Base-by-base conservation (phyloP, 306 rosid genomes). In the Psophocarpus tetragonolobus region DNA sequence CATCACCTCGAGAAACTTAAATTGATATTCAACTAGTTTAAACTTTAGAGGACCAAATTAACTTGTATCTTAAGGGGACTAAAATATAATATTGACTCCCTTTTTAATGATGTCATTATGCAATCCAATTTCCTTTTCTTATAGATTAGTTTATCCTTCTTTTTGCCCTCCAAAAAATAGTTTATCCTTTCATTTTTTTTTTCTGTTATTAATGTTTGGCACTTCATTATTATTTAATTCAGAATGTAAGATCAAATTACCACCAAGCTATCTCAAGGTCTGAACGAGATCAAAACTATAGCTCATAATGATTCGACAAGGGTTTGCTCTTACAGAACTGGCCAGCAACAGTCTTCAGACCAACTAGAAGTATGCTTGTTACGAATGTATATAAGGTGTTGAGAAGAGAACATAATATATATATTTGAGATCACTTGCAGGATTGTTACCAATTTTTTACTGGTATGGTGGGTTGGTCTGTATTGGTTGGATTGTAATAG, bases 171-270 rank as follows among this genome's bases (percentile, higher is more conserved):
- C n/a, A n/a, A n/a, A n/a, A n/a, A n/a, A n/a, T 35, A 65, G 58
- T 6, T 75, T 67, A 23, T 67, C 18, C 45, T 5, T 47, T 20
- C 13, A 14, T 35, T 66, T 21, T 4, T 36, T 24, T 27, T 14
- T 75, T 39, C 74, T 38, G 0, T 32, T 47, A 66, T 26, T 51
- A 42, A 47, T 50, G 71, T 56, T 18, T 80, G 38, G 33, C 47
- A 30, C 44, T 67, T 58, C 47, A 35, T 77, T 48, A 41, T 66
- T 32, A 30, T 75, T 60, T 53, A 72, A 29, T 74, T 44, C 91
- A 92, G 97, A 74, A 84, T 87, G 97, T 92, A 81, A 87, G 83
- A 74, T 91, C 97, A 30, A 92, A 89, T 83, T 95, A 95, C 86
- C 93, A 95, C 86, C 93, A 81, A 79, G 77, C 81, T 74, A 92